A percentile compares a stretch with the other conserved stretches of the same genome.
Conservation (phyloP, 108 stramenopile genomes). For the Discostella stelligeroides region DNA sequence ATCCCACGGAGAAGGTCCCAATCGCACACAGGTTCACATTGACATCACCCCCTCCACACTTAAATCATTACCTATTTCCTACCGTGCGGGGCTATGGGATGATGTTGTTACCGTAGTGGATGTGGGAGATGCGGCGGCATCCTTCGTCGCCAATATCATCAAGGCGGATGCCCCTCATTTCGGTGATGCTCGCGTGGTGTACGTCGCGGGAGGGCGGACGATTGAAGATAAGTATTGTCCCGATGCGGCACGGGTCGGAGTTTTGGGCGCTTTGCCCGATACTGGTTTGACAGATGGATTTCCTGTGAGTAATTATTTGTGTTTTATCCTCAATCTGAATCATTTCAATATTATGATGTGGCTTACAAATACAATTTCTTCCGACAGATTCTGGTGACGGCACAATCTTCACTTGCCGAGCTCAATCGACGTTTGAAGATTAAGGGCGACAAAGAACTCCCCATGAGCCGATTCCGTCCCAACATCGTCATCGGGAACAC, state of each 20-base stretch:
- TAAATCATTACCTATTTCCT: conserved; percentile 16
- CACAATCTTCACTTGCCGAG: conserved; percentile 69
- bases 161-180: conserved; percentile 31
- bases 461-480: conserved; percentile 85
- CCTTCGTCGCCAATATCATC: conserved; percentile 60
- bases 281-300: conserved; percentile 80
- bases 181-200: conserved; percentile 63
- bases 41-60: conserved; percentile 19
- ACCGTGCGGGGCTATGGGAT: conserved; percentile 67
- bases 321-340: neutral
- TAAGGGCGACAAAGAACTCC: conserved; percentile 57
- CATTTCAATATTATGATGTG: too few species aligned
- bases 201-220: conserved; percentile 33
- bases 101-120: conserved; percentile 68
- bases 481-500: conserved; percentile 74
- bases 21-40: conserved; percentile 6
- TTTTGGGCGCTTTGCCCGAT: conserved; percentile 47
- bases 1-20: neutral
- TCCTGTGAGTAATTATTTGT: conserved; percentile 45
- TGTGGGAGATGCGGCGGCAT: conserved; percentile 77
- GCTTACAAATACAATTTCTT: too few species aligned
- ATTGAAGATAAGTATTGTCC: conserved; percentile 57
- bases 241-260: conserved; percentile 43
- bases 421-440: conserved; percentile 58
- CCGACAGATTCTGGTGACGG: conserved; percentile 67